Evolutionary conservation across 306 rosid genomes (phyloP).

Genomic region (Elaeagnus macrophylla): DNA sequence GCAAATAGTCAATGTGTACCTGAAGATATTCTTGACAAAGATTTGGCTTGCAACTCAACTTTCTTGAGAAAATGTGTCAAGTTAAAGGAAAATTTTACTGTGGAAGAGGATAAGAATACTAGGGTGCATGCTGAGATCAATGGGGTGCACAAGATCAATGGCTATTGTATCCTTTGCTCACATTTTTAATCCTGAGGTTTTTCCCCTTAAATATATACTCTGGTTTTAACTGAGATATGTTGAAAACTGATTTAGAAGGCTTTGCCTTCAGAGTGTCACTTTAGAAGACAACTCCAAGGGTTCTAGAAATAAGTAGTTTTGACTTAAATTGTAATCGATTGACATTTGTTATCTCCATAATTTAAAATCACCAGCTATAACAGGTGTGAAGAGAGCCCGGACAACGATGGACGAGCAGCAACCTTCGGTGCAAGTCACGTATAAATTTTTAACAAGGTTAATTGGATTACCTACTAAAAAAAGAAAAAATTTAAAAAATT

Average conservation of each 20-base stretch:
- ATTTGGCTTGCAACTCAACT: slow-evolving; percentile 22
- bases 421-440: slow-evolving; percentile 62
- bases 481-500: background rate
- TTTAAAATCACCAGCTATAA: slow-evolving; percentile 29
- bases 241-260: too few species aligned
- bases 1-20: slow-evolving; percentile 1
- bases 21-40: slow-evolving; percentile 4
- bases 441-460: slow-evolving; percentile 71
- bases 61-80: slow-evolving; percentile 25
- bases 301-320: too few species aligned
- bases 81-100: slow-evolving; percentile 22
- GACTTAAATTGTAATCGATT: background rate
- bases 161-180: slow-evolving; percentile 38
- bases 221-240: too few species aligned
- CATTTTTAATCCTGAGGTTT: too few species aligned
- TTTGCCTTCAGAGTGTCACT: too few species aligned
- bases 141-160: slow-evolving; percentile 26
- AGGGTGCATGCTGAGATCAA: slow-evolving; percentile 20
- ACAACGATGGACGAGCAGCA: slow-evolving; percentile 41
- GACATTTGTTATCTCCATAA: slow-evolving; percentile 31
- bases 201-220: too few species aligned
- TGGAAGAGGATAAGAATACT: slow-evolving; percentile 24
- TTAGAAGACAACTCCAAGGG: too few species aligned
- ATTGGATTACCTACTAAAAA: slow-evolving; percentile 17
- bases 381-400: slow-evolving; percentile 70